These are phyloP conservation scores for Kwoniella heveanensis DNA, from an alignment of 768 basidiomycete genomes.

Conservation along the genomic window DNA sequence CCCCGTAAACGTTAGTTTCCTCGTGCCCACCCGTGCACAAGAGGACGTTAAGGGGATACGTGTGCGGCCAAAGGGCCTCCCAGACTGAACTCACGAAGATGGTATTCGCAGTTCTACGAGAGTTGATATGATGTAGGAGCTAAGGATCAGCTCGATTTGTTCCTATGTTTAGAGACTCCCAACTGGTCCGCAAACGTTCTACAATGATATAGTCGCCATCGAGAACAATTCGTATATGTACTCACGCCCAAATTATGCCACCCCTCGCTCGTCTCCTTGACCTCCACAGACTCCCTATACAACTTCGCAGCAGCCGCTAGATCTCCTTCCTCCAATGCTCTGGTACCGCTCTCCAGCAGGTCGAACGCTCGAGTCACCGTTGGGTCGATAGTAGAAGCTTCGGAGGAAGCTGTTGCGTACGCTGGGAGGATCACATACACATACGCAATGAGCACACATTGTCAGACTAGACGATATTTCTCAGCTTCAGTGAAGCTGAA, in stretches of 20 bases:
- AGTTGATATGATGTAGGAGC: not conserved
- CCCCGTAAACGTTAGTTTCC: too few species aligned
- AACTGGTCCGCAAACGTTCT: too few species aligned
- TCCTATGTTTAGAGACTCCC: too few species aligned
- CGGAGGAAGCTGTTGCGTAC: constrained; percentile 37
- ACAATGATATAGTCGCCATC: too few species aligned
- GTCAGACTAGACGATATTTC: too few species aligned
- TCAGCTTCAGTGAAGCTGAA: too few species aligned
- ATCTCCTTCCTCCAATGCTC: constrained; percentile 50
- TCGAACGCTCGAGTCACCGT: constrained; percentile 35
- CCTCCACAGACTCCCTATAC: constrained; percentile 43
- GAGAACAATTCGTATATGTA: too few species aligned
- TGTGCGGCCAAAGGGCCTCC: too few species aligned
- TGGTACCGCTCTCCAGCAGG: constrained; percentile 43
- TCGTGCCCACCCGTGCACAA: too few species aligned
- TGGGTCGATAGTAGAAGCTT: constrained; percentile 38
- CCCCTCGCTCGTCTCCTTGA: constrained; percentile 44
- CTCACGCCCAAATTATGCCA: constrained; percentile 54
- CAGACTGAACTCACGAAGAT: constrained; percentile 37
- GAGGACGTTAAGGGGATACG: too few species aligned
- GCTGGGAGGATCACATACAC: too few species aligned
- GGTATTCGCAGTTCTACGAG: constrained; percentile 52
- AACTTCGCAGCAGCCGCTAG: constrained; percentile 39
- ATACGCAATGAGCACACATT: constrained; percentile 4
- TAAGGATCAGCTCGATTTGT: too few species aligned